Conservation (phyloP, 129 eudicot species). For the Smallanthus sonchifolius region DNA sequence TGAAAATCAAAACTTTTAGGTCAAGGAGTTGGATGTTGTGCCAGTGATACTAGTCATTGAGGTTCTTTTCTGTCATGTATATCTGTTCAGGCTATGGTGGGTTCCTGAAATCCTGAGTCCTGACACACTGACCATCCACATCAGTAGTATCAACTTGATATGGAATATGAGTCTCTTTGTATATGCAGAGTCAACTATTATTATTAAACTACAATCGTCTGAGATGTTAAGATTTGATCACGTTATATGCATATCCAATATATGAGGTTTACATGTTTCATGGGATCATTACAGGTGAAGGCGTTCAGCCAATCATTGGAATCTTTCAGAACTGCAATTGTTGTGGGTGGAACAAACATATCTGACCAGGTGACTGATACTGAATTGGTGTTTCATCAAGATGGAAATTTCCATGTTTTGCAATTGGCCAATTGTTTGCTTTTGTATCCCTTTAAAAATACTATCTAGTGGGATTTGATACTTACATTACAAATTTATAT, state of each 20-base stretch:
- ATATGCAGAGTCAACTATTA: conserved; percentile 3
- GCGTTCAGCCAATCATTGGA: conserved; percentile 78
- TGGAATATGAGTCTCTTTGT: neutral
- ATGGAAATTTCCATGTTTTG: neutral
- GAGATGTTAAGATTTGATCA: neutral
- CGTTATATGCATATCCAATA: neutral
- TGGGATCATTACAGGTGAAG: conserved; percentile 49
- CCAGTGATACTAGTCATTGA: too few relatives aligned
- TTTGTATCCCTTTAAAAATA: neutral
- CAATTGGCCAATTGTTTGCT: neutral
- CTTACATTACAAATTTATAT: neutral
- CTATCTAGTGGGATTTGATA: neutral
- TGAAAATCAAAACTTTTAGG: neutral
- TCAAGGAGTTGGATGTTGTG: neutral
- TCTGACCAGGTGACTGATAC: conserved; percentile 63
- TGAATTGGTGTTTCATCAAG: conserved; percentile 11
- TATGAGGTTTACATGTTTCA: conserved; percentile 8
- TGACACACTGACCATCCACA: neutral
- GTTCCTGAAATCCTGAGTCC: neutral
- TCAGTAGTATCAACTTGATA: conserved; percentile 1
- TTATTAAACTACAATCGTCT: neutral
- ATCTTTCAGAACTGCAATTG: conserved; percentile 77
- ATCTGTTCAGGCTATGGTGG: neutral
- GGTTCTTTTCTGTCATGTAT: too few relatives aligned
- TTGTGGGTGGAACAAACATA: conserved; percentile 90